Conservation (phyloP, 225 moss, liverwort and hornwort genomes). For the Climacium dendroides region DNA sequence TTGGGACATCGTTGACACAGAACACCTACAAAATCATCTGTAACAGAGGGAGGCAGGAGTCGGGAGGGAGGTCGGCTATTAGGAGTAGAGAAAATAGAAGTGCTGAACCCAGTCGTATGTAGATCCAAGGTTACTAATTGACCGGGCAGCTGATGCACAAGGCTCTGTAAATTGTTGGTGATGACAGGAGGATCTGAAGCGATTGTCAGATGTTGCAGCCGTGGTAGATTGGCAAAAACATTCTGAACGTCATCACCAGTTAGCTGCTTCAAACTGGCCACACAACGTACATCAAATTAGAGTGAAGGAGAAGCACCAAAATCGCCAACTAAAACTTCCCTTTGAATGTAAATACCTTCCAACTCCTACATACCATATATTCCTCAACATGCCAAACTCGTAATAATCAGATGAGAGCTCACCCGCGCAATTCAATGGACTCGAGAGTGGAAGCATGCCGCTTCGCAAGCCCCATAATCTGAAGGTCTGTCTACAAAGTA, state of each 20-base stretch:
- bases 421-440: conserved; percentile 39
- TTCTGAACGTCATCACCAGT: conserved; percentile 25
- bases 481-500: conserved; percentile 40
- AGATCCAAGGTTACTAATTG: conserved; percentile 59
- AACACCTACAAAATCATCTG: conserved; percentile 35
- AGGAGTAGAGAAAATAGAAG: conserved; percentile 3
- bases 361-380: neutral
- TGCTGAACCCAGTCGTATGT: conserved; percentile 17
- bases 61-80: neutral
- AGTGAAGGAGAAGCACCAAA: neutral
- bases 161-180: conserved; percentile 33
- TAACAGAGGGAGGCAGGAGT: conserved; percentile 8
- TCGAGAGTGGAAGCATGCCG: conserved; percentile 37
- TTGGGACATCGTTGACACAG: conserved; percentile 42
- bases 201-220: conserved; percentile 56
- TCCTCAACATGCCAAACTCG: neutral
- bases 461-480: conserved; percentile 39
- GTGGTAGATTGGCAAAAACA: conserved; percentile 28
- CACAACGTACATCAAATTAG: neutral
- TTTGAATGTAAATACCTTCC: neutral
- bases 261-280: conserved; percentile 54
- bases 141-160: conserved; percentile 40
- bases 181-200: conserved; percentile 43
- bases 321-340: neutral
- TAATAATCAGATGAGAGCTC: neutral